Evolutionary conservation across 352 stramenopile species (phyloP).

Genomic region (Phytophthora hibernalis): DNA sequence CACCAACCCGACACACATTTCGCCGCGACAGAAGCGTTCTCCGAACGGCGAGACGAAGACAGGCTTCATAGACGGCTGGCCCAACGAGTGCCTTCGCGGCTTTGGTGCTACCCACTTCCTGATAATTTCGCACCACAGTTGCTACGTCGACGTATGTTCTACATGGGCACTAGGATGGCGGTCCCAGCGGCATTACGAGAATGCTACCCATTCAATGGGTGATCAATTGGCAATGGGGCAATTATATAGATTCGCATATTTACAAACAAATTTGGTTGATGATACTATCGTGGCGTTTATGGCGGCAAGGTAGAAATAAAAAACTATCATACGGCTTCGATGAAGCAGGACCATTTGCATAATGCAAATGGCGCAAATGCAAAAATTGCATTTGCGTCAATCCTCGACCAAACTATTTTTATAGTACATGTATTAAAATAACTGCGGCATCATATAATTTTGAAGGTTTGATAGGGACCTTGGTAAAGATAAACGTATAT

Average conservation of each 20-base stretch:
- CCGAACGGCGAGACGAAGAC: constrained; percentile 32
- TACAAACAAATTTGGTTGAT: too few species aligned
- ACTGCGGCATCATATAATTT: too few species aligned
- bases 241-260: constrained; percentile 6
- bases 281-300: too few species aligned
- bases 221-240: not conserved
- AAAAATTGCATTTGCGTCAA: too few species aligned
- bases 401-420: too few species aligned
- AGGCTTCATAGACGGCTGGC: constrained; percentile 28
- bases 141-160: constrained; percentile 51
- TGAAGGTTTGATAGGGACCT: too few species aligned
- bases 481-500: too few species aligned
- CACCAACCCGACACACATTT: constrained; percentile 54
- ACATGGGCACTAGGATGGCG: constrained; percentile 44
- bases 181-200: constrained; percentile 30
- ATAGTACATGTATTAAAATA: too few species aligned
- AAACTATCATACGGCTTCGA: too few species aligned
- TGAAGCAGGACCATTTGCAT: too few species aligned
- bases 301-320: too few species aligned
- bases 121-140: constrained; percentile 39
- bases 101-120: constrained; percentile 53
- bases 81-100: constrained; percentile 54
- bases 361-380: too few species aligned
- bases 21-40: constrained; percentile 36
- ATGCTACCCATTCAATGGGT: constrained; percentile 43